Percentiles rank a stretch among this genome's conserved stretches.
These are phyloP conservation scores for Geotrichum fermentans DNA, from an alignment of 1,139 yeast species.

Conservation along the genomic window DNA sequence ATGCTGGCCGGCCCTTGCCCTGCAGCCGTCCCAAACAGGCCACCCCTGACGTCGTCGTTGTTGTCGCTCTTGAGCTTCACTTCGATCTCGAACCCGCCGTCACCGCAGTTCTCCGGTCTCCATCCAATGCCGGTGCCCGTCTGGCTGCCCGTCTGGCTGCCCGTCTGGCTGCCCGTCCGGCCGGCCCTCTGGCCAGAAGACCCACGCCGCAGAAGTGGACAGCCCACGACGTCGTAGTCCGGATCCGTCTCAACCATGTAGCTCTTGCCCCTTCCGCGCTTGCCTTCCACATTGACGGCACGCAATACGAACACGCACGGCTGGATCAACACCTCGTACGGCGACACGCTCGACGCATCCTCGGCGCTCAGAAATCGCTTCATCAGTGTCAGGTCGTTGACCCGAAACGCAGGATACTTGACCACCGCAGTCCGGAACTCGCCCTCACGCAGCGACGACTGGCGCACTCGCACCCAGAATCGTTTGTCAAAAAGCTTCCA, in stretches of 20 bases:
- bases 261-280: neutral
- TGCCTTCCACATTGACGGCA: neutral
- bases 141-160: too few species aligned
- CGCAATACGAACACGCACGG: slow-evolving; percentile 4
- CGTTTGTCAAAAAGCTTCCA: slow-evolving; percentile 47
- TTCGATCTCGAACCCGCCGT: neutral
- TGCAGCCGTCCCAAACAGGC: too few species aligned
- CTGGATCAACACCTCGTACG: slow-evolving; percentile 7
- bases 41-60: too few species aligned
- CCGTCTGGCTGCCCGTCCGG: too few species aligned
- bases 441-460: neutral
- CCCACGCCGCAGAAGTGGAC: slow-evolving; percentile 6
- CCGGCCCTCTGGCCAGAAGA: too few species aligned
- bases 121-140: too few species aligned
- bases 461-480: slow-evolving; percentile 27
- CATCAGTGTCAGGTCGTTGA: slow-evolving; percentile 5
- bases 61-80: neutral
- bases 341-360: neutral
- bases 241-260: slow-evolving; percentile 4
- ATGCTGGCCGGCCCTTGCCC: too few species aligned
- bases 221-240: slow-evolving; percentile 7
- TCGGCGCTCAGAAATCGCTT: neutral
- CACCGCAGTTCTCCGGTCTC: too few species aligned
- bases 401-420: slow-evolving; percentile 8
- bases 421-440: slow-evolving; percentile 1